phyloP scores from a whole-genome alignment of 2,329 filamentous ascomycete genomes.

The Xylaria digitata region DNA sequence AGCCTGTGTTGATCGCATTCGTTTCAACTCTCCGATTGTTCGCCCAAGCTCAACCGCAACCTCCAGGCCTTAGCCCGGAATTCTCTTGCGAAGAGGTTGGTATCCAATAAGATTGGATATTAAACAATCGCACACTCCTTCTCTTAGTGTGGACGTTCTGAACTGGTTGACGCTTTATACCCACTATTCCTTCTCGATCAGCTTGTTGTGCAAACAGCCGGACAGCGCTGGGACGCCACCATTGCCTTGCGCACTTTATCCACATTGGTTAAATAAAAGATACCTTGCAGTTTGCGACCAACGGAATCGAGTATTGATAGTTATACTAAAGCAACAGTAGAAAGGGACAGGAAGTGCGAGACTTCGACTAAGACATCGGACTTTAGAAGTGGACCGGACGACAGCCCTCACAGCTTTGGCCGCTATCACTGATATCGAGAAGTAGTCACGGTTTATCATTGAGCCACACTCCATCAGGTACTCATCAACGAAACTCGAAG shows the following conservation, averaged over 20 bases:
- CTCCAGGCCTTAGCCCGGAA: constrained; percentile 39
- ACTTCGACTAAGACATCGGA: background rate
- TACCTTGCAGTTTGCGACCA: constrained; percentile 1
- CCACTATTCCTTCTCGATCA: background rate
- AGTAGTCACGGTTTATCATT: background rate
- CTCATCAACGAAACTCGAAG: background rate
- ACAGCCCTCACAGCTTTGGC: background rate
- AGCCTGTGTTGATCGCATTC: constrained; percentile 51
- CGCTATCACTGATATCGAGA: constrained; percentile 4
- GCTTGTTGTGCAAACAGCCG: constrained; percentile 22
- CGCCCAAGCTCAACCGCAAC: constrained; percentile 31
- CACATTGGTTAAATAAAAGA: background rate
- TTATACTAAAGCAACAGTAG: constrained; percentile 7
- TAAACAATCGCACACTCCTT: constrained; percentile 23
- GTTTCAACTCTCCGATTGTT: constrained; percentile 35
- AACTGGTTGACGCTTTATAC: constrained; percentile 17
- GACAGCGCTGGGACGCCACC: constrained; percentile 14
- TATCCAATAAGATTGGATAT: constrained; percentile 36
- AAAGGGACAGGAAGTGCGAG: constrained; percentile 1
- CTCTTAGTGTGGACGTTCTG: constrained; percentile 16
- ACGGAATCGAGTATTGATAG: constrained; percentile 1
- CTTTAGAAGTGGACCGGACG: constrained; percentile 1
- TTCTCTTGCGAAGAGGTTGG: constrained; percentile 36
- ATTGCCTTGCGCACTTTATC: constrained; percentile 8
- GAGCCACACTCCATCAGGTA: background rate